Percentiles rank a stretch among this genome's conserved stretches.
Conservation (phyloP, 2,329 filamentous ascomycete genomes). For the Whalleya microplaca region DNA sequence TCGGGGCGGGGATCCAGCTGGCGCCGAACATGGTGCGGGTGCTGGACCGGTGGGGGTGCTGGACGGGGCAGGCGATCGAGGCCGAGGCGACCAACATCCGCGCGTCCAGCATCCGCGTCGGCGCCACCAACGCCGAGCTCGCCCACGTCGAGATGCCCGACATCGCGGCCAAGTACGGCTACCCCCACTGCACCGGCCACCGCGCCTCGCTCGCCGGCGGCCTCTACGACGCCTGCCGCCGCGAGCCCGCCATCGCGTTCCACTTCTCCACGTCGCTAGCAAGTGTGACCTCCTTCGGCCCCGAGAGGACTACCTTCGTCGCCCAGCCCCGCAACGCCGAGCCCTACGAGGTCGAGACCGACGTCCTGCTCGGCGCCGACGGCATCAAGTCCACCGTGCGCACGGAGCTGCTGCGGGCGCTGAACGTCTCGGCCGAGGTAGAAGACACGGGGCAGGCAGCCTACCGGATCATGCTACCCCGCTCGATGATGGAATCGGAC, state of each 20-base stretch:
- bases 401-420: constrained; percentile 56
- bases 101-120: constrained; percentile 76
- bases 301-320: constrained; percentile 60
- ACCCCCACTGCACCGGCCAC: constrained; percentile 81
- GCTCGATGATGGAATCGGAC: constrained; percentile 68
- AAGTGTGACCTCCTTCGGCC: constrained; percentile 60
- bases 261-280: constrained; percentile 64
- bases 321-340: constrained; percentile 60
- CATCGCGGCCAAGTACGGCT: constrained; percentile 69
- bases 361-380: constrained; percentile 58
- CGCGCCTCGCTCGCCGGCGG: constrained; percentile 71
- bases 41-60: constrained; percentile 72
- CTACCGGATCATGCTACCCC: constrained; percentile 77
- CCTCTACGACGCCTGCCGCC: constrained; percentile 71
- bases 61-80: constrained; percentile 57
- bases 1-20: constrained; percentile 83
- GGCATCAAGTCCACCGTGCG: constrained; percentile 59
- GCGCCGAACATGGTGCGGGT: constrained; percentile 83
- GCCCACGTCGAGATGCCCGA: constrained; percentile 71
- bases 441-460: constrained; percentile 76
- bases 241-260: constrained; percentile 67
- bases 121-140: constrained; percentile 69
- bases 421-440: constrained; percentile 57
- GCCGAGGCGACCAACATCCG: constrained; percentile 71
- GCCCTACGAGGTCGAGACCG: constrained; percentile 56